Evolutionary conservation across 2,329 filamentous ascomycete genomes (phyloP), one percentile per base, ranked within the genome.

Genomic region (Arthroderma sp.): DNA sequence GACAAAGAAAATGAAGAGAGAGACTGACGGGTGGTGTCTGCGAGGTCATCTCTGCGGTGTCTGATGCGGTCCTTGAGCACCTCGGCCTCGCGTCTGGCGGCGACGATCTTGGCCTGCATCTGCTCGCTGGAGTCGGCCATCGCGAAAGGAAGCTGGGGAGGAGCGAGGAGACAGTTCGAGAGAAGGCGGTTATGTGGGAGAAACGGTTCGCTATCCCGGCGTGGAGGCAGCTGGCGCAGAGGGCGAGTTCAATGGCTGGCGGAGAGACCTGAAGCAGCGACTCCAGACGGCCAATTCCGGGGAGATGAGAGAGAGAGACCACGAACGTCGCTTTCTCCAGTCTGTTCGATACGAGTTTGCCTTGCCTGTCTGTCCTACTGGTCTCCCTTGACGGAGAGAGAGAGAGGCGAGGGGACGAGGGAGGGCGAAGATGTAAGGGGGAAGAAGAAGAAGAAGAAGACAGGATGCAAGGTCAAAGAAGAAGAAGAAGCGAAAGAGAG

Each of bases 11-110:
- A 58, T 57, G 61, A 61, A 57, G 56, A 59, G 63, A 61, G 61
- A 81, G 56, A 58, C 91, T 83, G 84, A 98, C 93, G 86, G 71
- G 91, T 94, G 63, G 91, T 95, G 76, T 98, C 93, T 72, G 91
- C 91, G 67, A 98, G 83, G 77, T 97, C 93, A 82, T 98, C 93
- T 87, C 97, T 97, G 84, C 95, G 95, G 77, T 91, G 85, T 86
- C 96, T 97, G 83, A 97, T 97, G 75, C 88, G 86, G 74, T 97
- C 91, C 81, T 97, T 97, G 67, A 97, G 79, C 56, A 88, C 91
- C 80, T 97, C 93, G 68, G 93, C 93, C 81, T 98, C 93, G 79
- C 93, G 88, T 75, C 93, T 85, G 73, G 93, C 91, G 70, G 88
- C 85, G 70, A 89, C 87, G 68, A 93, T 91, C 76, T 87, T 87